Conservation (phyloP, 208 protist species). For the Crithidia fasciculata region DNA sequence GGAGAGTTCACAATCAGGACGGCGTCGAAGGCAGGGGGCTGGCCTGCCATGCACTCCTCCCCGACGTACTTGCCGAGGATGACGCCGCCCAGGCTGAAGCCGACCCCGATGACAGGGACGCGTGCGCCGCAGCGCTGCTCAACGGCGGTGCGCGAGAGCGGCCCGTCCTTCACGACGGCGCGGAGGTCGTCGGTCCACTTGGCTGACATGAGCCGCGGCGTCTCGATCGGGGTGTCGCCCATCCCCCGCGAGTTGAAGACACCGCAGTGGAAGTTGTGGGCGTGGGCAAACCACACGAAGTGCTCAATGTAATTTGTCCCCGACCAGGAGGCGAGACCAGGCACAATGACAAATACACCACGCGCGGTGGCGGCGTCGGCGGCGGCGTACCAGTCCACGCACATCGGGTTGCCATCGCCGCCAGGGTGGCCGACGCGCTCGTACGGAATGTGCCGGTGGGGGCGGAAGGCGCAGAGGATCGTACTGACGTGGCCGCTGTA, state of each 20-base stretch:
- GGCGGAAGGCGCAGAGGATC: slow-evolving; percentile 69
- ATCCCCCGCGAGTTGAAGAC: slow-evolving; percentile 78
- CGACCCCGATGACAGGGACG: slow-evolving; percentile 46
- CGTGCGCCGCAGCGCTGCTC: slow-evolving; percentile 32
- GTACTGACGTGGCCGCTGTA: slow-evolving; percentile 72
- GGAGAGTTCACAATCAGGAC: slow-evolving; percentile 64
- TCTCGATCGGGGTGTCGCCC: slow-evolving; percentile 70
- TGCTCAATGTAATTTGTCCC: slow-evolving; percentile 78
- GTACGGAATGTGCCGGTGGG: slow-evolving; percentile 46
- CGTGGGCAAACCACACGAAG: slow-evolving; percentile 54
- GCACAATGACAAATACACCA: slow-evolving; percentile 68
- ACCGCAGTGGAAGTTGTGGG: slow-evolving; percentile 58
- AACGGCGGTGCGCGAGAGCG: slow-evolving; percentile 32
- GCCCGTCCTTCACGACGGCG: slow-evolving; percentile 32
- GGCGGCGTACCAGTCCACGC: slow-evolving; percentile 64
- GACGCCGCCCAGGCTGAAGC: slow-evolving; percentile 79
- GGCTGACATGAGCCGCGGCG: slow-evolving; percentile 69
- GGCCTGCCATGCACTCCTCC: slow-evolving; percentile 49
- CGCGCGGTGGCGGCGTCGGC: slow-evolving; percentile 19
- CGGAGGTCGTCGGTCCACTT: slow-evolving; percentile 73
- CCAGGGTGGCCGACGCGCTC: slow-evolving; percentile 44
- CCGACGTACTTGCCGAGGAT: slow-evolving; percentile 69
- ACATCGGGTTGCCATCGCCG: slow-evolving; percentile 73
- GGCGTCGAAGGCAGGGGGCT: slow-evolving; percentile 34
- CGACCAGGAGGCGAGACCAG: slow-evolving; percentile 76